A percentile compares a stretch with the other conserved stretches of the same genome.
phyloP scores from a whole-genome alignment of 768 basidiomycete genomes.

The Pilatotrama ljubarskyi region DNA sequence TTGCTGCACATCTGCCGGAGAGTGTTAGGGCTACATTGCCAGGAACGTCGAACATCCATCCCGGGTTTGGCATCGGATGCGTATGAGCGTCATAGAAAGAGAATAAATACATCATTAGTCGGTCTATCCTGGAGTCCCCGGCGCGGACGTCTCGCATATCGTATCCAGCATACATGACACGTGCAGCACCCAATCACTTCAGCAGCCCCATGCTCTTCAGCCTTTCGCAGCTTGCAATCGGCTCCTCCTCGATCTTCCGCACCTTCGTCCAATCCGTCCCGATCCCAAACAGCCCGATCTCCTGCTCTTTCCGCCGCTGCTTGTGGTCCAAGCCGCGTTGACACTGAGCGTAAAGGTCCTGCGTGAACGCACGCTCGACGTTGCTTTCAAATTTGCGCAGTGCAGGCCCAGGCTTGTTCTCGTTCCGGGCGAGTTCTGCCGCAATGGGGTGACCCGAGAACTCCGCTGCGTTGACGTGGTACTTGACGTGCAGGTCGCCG shows the following conservation, averaged over 20 bases:
- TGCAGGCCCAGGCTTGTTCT: constrained; percentile 33
- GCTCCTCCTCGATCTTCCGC: constrained; percentile 65
- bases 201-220: constrained; percentile 63
- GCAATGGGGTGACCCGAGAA: constrained; percentile 81
- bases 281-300: constrained; percentile 86
- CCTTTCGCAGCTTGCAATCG: constrained; percentile 75
- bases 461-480: constrained; percentile 81
- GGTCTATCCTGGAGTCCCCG: constrained; percentile 9
- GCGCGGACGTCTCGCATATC: not conserved
- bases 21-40: too few species aligned
- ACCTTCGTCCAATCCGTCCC: constrained; percentile 94
- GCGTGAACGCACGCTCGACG: constrained; percentile 76
- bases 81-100: constrained; percentile 1
- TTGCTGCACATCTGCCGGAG: not conserved
- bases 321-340: constrained; percentile 65
- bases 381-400: constrained; percentile 70
- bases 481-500: constrained; percentile 65
- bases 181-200: constrained; percentile 32
- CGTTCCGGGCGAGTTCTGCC: constrained; percentile 56
- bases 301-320: constrained; percentile 69
- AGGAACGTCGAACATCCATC: not conserved
- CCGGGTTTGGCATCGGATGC: not conserved
- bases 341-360: constrained; percentile 70
- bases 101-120: constrained; percentile 22
- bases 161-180: constrained; percentile 3